Base-by-base conservation (phyloP, 1,139 yeast species). In the Candida anutae region DNA sequence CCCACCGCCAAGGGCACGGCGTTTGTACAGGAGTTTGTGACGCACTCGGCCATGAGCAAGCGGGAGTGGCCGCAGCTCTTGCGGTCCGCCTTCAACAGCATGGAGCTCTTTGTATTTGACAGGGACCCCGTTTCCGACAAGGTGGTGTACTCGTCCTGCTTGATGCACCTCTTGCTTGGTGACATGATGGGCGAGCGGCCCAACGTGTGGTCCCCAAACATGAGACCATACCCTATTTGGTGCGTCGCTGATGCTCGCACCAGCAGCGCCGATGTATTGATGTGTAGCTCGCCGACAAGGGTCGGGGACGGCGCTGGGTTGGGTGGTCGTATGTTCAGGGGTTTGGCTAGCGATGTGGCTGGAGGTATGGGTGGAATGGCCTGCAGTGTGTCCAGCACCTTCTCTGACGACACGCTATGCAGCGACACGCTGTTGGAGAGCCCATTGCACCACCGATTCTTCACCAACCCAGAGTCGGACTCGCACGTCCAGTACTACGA, bases 1-100 rank as follows among this genome's bases (percentile, higher is more conserved):
- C 94, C 95, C 4, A 85, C 97, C 0, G 90, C 97, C 0, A 90
- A 90, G 46, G 98, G 97, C 1, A 73, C 85, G 4, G 77, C 87
- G 0, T 48, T 85, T 0, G 53, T 88, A 2, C 73, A 71, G 28
- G 59, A 66, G 9, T 85, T 77, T 46, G 76, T 80, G 37, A 58
- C 59, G 28, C 66, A 60, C 24, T 55, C 69, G 29, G 94, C 90
- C 0, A 51, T 79, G 32, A 59, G 55, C 24, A 48, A 51, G 10
- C 38, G 49, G 0, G 32, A 37, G 0, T 34, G 52, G 23, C 79
- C 79, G 0, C 42, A 50, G 1, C 65, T 84, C 9, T 44, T 85
- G 6, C 42, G 52, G 3, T 69, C 84, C 0, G 48, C 49, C 15
- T 68, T 76, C 43, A 85, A 85, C 50, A 69, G 94, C 0, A 78